Base-by-base conservation (phyloP, 164 flowering plant genomes). In the Macadamia tetraphylla region DNA sequence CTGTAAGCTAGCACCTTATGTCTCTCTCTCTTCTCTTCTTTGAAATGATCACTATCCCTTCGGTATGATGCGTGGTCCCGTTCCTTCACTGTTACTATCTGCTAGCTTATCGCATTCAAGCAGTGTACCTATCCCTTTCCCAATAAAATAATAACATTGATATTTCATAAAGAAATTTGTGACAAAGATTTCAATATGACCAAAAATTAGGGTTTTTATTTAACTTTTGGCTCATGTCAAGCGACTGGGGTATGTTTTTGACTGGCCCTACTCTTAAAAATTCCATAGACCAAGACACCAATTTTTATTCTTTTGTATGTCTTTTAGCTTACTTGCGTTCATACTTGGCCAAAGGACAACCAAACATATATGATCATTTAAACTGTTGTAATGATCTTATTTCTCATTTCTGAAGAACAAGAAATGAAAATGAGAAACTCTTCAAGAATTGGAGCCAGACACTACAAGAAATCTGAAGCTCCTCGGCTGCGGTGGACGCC, bases 401-500 rank as follows among this genome's bases (percentile, higher is more conserved):
- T 23, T 13, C 42, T 58, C n/a, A 56, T n/a, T 40, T 53, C 48
- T 60, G 49, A 48, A 59, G 56, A 56, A 64, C 73, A 48, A 30
- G 66, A 48, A n/a, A 76, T 76, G 79, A 66, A 48, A n/a, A 76
- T 76, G 79, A 76, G 66, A 58, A 64, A 35, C 32, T 57, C 60
- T 17, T 46, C 53, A 68, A 71, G 69, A 67, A 67, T 14, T 35
- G 71, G 66, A 59, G 74, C 68, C 1, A 76, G 84, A 56, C 70
- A 67, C 32, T 81, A 81, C 75, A 73, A 51, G 43, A 81, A 78
- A 73, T 76, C 84, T 3, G 68, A 78, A n/a, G 31, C 61, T 35
- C 82, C 81, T 2, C 78, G 84, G 23, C 67, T 81, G 55, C 72
- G 75, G 44, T 81, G 84, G 84, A 76, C 78, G 11, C 72, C 68